These are phyloP conservation scores for Corniculantispora saksenae DNA, from an alignment of 2,329 filamentous ascomycete species.

Conservation along the genomic window DNA sequence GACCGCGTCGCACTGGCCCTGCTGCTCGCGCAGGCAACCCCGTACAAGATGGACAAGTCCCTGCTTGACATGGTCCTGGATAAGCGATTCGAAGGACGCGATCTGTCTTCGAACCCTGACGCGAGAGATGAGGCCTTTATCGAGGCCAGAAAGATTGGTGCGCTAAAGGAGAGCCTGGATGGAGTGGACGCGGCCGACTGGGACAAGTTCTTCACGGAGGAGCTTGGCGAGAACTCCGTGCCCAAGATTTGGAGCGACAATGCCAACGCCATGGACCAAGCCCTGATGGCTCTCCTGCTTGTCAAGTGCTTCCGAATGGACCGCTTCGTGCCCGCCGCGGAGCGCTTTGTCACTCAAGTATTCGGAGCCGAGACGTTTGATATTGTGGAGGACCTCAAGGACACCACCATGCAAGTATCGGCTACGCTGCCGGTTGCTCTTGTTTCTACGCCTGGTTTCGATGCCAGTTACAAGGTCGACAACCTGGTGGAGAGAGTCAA, in stretches of 20 bases:
- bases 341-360: slow-evolving; percentile 83
- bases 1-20: slow-evolving; percentile 93
- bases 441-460: slow-evolving; percentile 93
- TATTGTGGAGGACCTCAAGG: slow-evolving; percentile 79
- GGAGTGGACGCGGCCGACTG: slow-evolving; percentile 64
- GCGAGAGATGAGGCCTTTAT: slow-evolving; percentile 68
- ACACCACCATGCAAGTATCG: slow-evolving; percentile 81
- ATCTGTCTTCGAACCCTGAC: slow-evolving; percentile 70
- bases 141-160: slow-evolving; percentile 66
- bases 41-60: slow-evolving; percentile 89
- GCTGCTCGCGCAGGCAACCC: slow-evolving; percentile 92
- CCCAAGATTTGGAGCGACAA: slow-evolving; percentile 71
- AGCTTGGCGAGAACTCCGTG: slow-evolving; percentile 81
- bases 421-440: slow-evolving; percentile 85
- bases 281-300: slow-evolving; percentile 80
- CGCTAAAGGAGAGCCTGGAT: slow-evolving; percentile 73
- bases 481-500: slow-evolving; percentile 82
- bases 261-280: slow-evolving; percentile 68
- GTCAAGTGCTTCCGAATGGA: slow-evolving; percentile 96
- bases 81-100: slow-evolving; percentile 70
- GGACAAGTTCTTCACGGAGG: slow-evolving; percentile 81
- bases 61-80: slow-evolving; percentile 87
- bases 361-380: slow-evolving; percentile 85
- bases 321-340: slow-evolving; percentile 87
- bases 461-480: slow-evolving; percentile 99